Evolutionary conservation across 1,284 basidiomycete genomes (phyloP).

Genomic region (Cystobasidium pallidum): DNA sequence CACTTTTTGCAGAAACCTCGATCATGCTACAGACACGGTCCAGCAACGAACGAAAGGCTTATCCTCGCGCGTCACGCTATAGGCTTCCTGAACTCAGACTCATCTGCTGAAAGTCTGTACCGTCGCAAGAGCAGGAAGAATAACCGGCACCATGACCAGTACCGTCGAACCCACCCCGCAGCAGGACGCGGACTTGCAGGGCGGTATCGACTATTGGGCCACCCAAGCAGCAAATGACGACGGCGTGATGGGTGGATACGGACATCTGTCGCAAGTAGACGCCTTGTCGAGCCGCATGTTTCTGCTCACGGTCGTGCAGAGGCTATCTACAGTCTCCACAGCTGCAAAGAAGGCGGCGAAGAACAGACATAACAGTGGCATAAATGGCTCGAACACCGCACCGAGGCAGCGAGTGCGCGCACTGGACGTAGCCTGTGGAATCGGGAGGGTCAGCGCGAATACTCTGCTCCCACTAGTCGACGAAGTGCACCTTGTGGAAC

Average conservation of each 20-base stretch:
- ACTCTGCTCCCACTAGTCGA: constrained; percentile 81
- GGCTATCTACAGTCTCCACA: constrained; percentile 73
- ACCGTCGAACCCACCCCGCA: constrained; percentile 6
- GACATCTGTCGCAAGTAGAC: constrained; percentile 74
- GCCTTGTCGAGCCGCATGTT: constrained; percentile 83
- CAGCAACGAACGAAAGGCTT: background rate
- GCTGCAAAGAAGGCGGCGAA: constrained; percentile 60
- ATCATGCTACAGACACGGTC: background rate
- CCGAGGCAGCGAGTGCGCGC: constrained; percentile 64
- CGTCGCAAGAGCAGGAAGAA: background rate
- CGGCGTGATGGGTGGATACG: constrained; percentile 67
- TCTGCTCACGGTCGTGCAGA: constrained; percentile 75
- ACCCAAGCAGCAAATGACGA: constrained; percentile 72
- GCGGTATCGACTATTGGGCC: constrained; percentile 76
- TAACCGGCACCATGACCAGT: background rate
- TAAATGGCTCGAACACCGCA: background rate
- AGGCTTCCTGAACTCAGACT: too few species aligned
- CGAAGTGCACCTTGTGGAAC: constrained; percentile 84
- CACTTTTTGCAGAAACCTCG: constrained; percentile 4
- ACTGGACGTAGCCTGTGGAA: constrained; percentile 83
- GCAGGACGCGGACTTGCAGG: constrained; percentile 61
- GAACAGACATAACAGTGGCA: constrained; percentile 12
- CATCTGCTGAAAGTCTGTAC: too few species aligned
- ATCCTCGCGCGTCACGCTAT: too few species aligned
- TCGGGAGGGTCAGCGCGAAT: constrained; percentile 83